Conservation (phyloP, 2,329 filamentous ascomycete species). For the Trichoderma sp. region DNA sequence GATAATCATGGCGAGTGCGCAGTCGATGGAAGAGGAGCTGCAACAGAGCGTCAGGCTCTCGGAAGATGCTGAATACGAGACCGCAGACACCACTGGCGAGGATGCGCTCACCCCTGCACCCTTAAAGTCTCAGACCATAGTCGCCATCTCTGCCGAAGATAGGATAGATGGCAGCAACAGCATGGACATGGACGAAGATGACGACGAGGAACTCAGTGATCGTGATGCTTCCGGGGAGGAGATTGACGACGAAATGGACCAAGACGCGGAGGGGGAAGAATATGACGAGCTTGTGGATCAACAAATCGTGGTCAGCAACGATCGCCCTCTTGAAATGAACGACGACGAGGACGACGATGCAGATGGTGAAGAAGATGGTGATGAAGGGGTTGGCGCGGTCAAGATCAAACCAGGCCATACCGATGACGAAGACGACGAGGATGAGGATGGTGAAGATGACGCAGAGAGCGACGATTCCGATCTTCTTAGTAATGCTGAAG, state of each 20-base stretch:
- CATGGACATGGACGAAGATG: constrained; percentile 35
- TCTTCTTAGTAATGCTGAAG: constrained; percentile 55
- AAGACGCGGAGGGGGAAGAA: constrained; percentile 47
- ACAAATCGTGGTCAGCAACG: constrained; percentile 35
- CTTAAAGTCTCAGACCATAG: background rate
- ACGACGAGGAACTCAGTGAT: constrained; percentile 45
- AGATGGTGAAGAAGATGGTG: constrained; percentile 45
- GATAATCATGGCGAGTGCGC: constrained; percentile 54
- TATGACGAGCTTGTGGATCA: constrained; percentile 42
- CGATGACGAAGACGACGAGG: constrained; percentile 45
- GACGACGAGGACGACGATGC: constrained; percentile 39
- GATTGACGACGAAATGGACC: constrained; percentile 43
- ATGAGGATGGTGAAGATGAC: constrained; percentile 41
- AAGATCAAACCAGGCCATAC: constrained; percentile 58
- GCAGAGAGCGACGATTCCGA: constrained; percentile 55
- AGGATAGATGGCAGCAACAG: constrained; percentile 2
- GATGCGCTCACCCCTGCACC: constrained; percentile 34
- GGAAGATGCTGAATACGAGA: constrained; percentile 52
- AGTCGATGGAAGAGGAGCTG: constrained; percentile 61
- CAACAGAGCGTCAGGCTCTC: constrained; percentile 59
- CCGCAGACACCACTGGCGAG: constrained; percentile 40
- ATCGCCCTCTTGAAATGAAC: constrained; percentile 35
- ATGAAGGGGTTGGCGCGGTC: constrained; percentile 61
- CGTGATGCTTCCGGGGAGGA: constrained; percentile 48
- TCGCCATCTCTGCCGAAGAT: background rate